Base-by-base conservation (phyloP, 768 basidiomycete species). In the Kwoniella heveanensis region DNA sequence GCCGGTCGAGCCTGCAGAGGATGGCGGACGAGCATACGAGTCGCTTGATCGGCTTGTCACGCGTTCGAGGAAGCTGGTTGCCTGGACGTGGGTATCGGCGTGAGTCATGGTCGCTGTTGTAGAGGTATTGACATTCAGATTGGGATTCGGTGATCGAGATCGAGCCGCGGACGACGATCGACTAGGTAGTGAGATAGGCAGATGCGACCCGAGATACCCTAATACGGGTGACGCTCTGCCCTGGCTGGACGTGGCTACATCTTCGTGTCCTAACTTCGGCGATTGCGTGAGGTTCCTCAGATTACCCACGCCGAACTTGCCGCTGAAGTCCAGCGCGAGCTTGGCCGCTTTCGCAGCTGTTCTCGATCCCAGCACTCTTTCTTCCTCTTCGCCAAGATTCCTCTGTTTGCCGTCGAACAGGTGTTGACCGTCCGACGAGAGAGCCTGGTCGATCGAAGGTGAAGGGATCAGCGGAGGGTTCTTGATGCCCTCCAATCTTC, bases 381-480 rank as follows among this genome's bases (percentile, higher is more conserved):
- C 72, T 32, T 70, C 74, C 26, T 4, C 36, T 17, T 7, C 30
- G 17, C 6, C 22, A n/a, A n/a, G 32, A 5, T 32, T 32, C 32
- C 13, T 6, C 32, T 24, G 32, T 46, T 29, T 48, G 27, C 19
- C 24, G 24, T 24, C 32, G 44, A 37, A 26, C 48, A 9, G 22
- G 54, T 37, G 4, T 15, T 44, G n/a, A 19, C 50, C 27, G 57
- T 66, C 5, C 15, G 39, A 8, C 15, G 39, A 8, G 67, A 57
- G 21, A 50, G 32, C 47, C 13, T 47, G 58, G 61, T 85, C 84
- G 61, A 84, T 82, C 21, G 39, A 30, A 64, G 74, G 19, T 83
- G 83, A 24, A 87, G 79, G 32, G 10, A 36, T 12, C 2, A 21
- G 21, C 2, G 10, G 60, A 7, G 22, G 32, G 39, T 7, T 24